Percentiles rank a stretch among this genome's conserved stretches.
phyloP scores from a whole-genome alignment of 768 basidiomycete species.

The Leccinum subtestaceum region DNA sequence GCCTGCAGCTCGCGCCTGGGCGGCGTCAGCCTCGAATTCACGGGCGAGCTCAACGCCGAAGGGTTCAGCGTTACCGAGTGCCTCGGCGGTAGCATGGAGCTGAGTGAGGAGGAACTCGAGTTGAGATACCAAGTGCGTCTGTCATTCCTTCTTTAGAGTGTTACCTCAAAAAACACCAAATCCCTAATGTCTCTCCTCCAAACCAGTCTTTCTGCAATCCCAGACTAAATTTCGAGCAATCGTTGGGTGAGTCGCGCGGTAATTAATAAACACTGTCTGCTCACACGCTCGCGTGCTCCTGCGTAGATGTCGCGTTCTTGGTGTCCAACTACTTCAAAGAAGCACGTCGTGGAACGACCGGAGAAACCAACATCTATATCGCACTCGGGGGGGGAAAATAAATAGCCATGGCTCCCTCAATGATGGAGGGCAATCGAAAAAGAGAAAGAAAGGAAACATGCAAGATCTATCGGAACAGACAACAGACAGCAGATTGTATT shows the following conservation, averaged over 20 bases:
- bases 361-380: conserved; percentile 27
- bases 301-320: conserved; percentile 80
- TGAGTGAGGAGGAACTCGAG: conserved; percentile 85
- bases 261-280: background rate
- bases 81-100: conserved; percentile 93
- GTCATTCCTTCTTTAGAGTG: background rate
- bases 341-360: conserved; percentile 43
- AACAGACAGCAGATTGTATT: background rate
- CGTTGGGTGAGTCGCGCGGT: conserved; percentile 61
- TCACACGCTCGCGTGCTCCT: background rate
- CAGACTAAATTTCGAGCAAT: conserved; percentile 90
- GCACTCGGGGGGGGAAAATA: conserved; percentile 29
- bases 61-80: conserved; percentile 97
- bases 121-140: conserved; percentile 76
- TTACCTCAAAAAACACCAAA: too few species aligned
- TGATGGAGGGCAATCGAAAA: background rate
- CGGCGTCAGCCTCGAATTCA: conserved; percentile 87
- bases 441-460: background rate
- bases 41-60: conserved; percentile 86
- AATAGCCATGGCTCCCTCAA: background rate
- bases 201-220: conserved; percentile 89
- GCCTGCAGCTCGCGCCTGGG: conserved; percentile 71
- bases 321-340: conserved; percentile 80
- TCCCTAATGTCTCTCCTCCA: background rate
- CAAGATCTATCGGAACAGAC: conserved; percentile 15